Conservation (phyloP, 2,329 filamentous ascomycete species). For the Pezicula rhizophila region DNA sequence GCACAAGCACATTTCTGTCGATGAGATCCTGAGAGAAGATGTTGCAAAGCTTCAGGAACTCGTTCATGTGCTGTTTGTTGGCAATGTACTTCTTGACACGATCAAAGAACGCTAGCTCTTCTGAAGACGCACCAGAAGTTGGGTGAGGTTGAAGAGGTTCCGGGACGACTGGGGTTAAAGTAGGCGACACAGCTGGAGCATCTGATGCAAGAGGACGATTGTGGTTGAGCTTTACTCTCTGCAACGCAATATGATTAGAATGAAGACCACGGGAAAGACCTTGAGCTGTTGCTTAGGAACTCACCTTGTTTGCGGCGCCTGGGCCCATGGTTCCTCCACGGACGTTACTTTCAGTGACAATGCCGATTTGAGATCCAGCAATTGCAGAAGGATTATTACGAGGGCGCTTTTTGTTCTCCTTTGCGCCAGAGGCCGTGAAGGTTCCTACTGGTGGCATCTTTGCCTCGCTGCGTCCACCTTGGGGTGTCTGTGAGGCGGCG, state of each 20-base stretch:
- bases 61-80: constrained; percentile 87
- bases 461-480: constrained; percentile 42
- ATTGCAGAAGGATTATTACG: constrained; percentile 36
- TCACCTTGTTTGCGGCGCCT: constrained; percentile 44
- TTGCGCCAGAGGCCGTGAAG: constrained; percentile 75
- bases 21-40: constrained; percentile 91
- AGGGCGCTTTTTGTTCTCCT: constrained; percentile 83
- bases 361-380: constrained; percentile 21
- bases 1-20: constrained; percentile 73
- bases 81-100: constrained; percentile 93
- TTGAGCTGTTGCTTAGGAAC: too few species aligned
- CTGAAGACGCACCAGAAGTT: constrained; percentile 66
- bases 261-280: not conserved
- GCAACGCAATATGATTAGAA: constrained; percentile 6
- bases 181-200: constrained; percentile 59
- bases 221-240: constrained; percentile 69
- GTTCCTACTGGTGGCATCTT: constrained; percentile 91
- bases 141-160: constrained; percentile 77
- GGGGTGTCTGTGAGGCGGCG: constrained; percentile 48
- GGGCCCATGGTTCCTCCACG: constrained; percentile 20
- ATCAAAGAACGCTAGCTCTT: constrained; percentile 92
- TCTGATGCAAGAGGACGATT: constrained; percentile 36
- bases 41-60: constrained; percentile 96
- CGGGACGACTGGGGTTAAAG: constrained; percentile 79
- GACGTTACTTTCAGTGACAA: constrained; percentile 16